These are phyloP conservation scores for Graphilbum fragrans DNA, from an alignment of 2,329 filamentous ascomycete species.

Conservation along the genomic window DNA sequence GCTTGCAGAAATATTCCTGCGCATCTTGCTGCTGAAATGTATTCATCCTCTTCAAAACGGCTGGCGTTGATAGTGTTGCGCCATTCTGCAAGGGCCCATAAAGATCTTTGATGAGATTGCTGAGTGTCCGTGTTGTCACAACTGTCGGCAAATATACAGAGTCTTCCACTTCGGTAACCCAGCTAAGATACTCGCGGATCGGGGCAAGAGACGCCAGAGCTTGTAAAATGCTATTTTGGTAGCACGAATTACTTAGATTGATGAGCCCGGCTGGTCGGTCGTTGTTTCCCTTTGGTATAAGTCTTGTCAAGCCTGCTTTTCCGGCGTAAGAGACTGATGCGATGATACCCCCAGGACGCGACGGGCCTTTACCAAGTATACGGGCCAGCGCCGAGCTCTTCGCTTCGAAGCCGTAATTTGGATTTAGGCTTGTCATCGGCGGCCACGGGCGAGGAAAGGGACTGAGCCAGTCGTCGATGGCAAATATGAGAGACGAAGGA, in stretches of 20 bases:
- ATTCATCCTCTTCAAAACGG: slow-evolving; percentile 78
- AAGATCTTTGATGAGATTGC: slow-evolving; percentile 55
- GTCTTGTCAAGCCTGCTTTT: slow-evolving; percentile 23
- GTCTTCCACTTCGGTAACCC: slow-evolving; percentile 22
- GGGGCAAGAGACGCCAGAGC: slow-evolving; percentile 64
- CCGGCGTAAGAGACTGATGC: slow-evolving; percentile 45
- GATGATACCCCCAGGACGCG: slow-evolving; percentile 39
- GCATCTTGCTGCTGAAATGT: slow-evolving; percentile 96
- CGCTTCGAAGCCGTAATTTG: slow-evolving; percentile 30
- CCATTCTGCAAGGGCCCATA: slow-evolving; percentile 61
- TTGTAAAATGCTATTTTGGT: slow-evolving; percentile 92
- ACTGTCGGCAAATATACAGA: slow-evolving; percentile 15
- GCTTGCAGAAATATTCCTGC: slow-evolving; percentile 89
- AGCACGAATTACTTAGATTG: slow-evolving; percentile 93
- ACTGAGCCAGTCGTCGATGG: slow-evolving; percentile 42
- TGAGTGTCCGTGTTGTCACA: slow-evolving; percentile 38
- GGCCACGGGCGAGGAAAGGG: slow-evolving; percentile 28
- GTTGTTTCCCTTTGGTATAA: slow-evolving; percentile 21
- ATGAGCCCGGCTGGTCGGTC: slow-evolving; percentile 57
- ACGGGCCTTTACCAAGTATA: slow-evolving; percentile 45
- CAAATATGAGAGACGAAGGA: slow-evolving; percentile 44
- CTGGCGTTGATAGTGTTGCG: slow-evolving; percentile 68
- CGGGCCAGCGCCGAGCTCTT: slow-evolving; percentile 56
- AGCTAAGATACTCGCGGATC: slow-evolving; percentile 53
- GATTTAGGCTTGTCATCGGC: slow-evolving; percentile 1